Percentiles rank a stretch among this genome's conserved stretches.
Conservation (phyloP, 108 stramenopile genomes). For the Cyclotella kingstonii region DNA sequence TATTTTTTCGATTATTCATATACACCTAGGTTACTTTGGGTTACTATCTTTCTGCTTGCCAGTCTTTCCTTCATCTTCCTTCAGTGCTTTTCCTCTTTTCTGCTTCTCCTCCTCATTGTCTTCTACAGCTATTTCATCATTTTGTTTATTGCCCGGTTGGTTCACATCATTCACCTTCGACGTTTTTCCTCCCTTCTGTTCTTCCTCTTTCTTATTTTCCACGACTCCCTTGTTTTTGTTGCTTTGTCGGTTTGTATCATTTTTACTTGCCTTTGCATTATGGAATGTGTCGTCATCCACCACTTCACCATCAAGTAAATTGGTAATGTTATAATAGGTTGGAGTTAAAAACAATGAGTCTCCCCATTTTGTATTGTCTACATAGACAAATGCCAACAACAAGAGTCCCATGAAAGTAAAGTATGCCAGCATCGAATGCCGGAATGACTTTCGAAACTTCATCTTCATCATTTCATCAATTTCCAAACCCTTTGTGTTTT, state of each 20-base stretch:
- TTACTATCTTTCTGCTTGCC: neutral
- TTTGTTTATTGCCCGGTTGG: no score
- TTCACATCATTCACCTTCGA: no score
- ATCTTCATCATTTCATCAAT: conserved; percentile 39
- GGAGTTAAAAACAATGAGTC: conserved; percentile 13
- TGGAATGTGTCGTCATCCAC: conserved; percentile 22
- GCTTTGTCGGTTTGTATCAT: neutral
- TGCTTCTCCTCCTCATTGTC: neutral
- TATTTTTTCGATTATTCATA: no score
- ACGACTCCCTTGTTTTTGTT: conserved; percentile 1
- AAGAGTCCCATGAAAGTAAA: conserved; percentile 22
- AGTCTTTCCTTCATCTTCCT: conserved; percentile 3
- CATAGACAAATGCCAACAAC: conserved; percentile 31
- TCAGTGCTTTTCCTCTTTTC: neutral
- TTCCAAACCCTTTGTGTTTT: conserved; percentile 17
- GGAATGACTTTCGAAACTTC: conserved; percentile 20
- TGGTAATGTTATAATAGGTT: conserved; percentile 29
- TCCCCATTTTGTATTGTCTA: conserved; percentile 28
- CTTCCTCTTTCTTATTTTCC: neutral
- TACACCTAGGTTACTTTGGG: no score
- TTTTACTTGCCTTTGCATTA: no score
- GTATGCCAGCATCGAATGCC: conserved; percentile 26
- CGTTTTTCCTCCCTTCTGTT: conserved; percentile 1
- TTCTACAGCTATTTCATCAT: neutral
- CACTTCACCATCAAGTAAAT: conserved; percentile 17